Evolutionary conservation across 306 rosid genomes (phyloP), one percentile per base, ranked within the genome.

Genomic region (Betula pendula): DNA sequence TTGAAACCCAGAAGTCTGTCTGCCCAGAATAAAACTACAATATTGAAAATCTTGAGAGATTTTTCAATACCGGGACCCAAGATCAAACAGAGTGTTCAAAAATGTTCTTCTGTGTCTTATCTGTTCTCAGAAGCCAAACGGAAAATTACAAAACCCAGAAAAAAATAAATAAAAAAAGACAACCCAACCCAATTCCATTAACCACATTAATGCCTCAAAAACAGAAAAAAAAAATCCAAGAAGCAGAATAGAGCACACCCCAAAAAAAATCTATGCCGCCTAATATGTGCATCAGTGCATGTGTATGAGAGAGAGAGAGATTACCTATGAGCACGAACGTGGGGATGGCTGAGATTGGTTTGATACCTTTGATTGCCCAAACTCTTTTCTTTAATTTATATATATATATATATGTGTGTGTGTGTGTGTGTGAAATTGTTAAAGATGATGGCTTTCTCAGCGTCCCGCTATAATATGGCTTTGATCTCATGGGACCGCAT

Each of bases 361-460:
- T 17, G 45, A 8, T 17, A 63, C 47, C 35, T 35, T 17, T 8
- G 14, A 6, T 2, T 16, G 9, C 22, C 6, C 11, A 65, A 8
- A 5, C 7, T 63, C 11, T 5, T 35, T 38, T 55, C 29, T 55
- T 55, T 55, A 19, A 0, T 22, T 20, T 55, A 22, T 20, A 9
- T 45, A 9, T 44, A 45, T 13, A 11, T 2, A 38, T 38, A 1
- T 29, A 29, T 29, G 5, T 50, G 15, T 3, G 4, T 17, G 55
- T 20, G 11, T 52, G 3, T 13, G 31, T 45, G 0, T 22, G n/a
- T 14, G 27, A 7, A 9, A 55, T 2, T 16, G 50, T 13, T 5
- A 43, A 43, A 53, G 59, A 51, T 33, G 27, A 19, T 19, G 22
- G 74, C 77, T 76, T 80, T 73, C 79, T 73, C 68, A 80, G 70